Base-by-base conservation (phyloP, 805 yeast genomes). In the Yueomyces sp. region DNA sequence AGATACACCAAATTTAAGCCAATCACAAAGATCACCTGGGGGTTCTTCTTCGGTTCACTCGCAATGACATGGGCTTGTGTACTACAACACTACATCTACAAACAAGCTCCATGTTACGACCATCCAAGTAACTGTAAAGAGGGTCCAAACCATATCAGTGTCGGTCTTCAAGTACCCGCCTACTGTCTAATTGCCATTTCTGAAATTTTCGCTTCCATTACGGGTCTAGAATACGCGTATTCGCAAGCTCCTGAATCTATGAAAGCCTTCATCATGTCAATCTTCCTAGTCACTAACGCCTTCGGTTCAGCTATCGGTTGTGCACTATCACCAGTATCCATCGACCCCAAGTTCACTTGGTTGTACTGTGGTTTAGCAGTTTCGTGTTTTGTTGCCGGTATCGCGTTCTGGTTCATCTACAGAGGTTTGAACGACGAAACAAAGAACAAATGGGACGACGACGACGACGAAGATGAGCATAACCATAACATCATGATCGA, bases 191-290 rank as follows among this genome's bases (percentile, higher is more conserved):
- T 81, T 61, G 90, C 84, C 9, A 58, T 81, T 43, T 76, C 87
- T 19, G 94, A 84, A 63, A 82, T 83, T 50, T 73, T 84, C 52
- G 87, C 88, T 32, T 79, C 84, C 43, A 75, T 82, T 53, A 82
- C 92, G 27, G 92, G 90, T 53, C 73, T 81, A 52, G 92, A 84
- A 65, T 82, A 81, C 57, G 94, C 94, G 26, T 84, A 81, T 65
- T 77, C 87, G 29, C 80, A 83, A 66, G 90, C 92, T 4, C 92
- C 92, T 38, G 71, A 70, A 6, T 64, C 72, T 37, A 65, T 66
- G 69, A 68, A 64, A 47, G 62, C 68, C 26, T 59, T 67, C 38
- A 63, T 65, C 40, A 66, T 67, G 71, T 70, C 80, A 12, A 49
- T 68, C 42, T 82, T 79, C 68, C 68, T 84, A 55, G 64, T 83